These are phyloP conservation scores for Populus hybrid DNA, from an alignment of 441 rosid genomes.

Conservation along the genomic window DNA sequence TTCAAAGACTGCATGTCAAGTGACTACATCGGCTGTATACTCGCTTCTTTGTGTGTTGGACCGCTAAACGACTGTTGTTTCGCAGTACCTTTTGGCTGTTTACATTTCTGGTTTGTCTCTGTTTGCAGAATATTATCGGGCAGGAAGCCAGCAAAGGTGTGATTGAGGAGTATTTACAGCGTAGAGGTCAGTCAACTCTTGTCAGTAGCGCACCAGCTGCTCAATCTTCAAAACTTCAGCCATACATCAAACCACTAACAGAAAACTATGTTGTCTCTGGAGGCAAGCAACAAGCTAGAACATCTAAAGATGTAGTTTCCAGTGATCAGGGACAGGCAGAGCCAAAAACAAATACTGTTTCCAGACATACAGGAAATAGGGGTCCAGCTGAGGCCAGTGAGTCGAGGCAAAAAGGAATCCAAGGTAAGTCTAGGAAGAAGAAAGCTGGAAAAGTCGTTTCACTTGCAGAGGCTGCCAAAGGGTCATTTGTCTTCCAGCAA, in stretches of 20 bases:
- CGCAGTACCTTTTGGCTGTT: background rate
- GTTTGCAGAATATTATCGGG: slow-evolving; percentile 69
- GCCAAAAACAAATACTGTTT: slow-evolving; percentile 23
- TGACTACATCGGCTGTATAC: background rate
- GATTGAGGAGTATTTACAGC: slow-evolving; percentile 65
- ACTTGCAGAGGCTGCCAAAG: too few species aligned
- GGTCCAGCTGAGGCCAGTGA: slow-evolving; percentile 23
- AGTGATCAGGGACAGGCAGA: slow-evolving; percentile 33
- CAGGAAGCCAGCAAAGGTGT: slow-evolving; percentile 62
- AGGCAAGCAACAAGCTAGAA: slow-evolving; percentile 40
- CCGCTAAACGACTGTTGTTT: background rate
- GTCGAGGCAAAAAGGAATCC: slow-evolving; percentile 37
- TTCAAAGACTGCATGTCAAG: background rate
- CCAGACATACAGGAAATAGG: slow-evolving; percentile 23
- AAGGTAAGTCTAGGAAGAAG: slow-evolving; percentile 64
- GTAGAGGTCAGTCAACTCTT: slow-evolving; percentile 55
- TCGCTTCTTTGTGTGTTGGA: background rate
- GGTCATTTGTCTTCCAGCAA: too few species aligned
- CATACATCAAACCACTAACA: slow-evolving; percentile 73
- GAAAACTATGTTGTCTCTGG: slow-evolving; percentile 43
- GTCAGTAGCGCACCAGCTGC: slow-evolving; percentile 27
- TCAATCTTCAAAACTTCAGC: slow-evolving; percentile 52
- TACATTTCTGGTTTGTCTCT: slow-evolving; percentile 15
- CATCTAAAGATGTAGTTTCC: slow-evolving; percentile 39
- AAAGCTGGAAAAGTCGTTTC: slow-evolving; percentile 67